phyloP scores from a whole-genome alignment of 164 flowering plant genomes.

The Malania oleifera region DNA sequence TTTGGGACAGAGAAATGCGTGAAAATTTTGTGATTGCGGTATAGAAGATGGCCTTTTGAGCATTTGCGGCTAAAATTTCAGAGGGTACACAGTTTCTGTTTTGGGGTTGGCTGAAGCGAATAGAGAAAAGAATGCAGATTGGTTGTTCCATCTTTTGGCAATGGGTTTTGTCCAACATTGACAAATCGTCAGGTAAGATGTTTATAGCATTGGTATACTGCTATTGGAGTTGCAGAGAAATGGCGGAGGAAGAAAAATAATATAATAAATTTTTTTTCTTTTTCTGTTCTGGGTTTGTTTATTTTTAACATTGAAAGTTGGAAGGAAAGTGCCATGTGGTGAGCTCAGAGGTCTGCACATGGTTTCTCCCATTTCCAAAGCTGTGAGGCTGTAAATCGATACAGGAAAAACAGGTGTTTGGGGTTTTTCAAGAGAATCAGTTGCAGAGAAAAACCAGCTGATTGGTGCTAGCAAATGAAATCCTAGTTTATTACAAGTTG shows the following conservation, averaged over 20 bases:
- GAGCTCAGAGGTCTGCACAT: slow-evolving; percentile 66
- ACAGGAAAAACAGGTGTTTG: slow-evolving; percentile 30
- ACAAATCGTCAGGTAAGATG: slow-evolving; percentile 9
- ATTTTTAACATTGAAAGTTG: slow-evolving; percentile 18
- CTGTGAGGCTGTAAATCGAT: slow-evolving; percentile 28
- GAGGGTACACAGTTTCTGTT: background rate
- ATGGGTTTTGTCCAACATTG: slow-evolving; percentile 3
- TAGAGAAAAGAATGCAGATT: background rate
- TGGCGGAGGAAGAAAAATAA: slow-evolving; percentile 3
- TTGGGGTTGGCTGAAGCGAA: background rate
- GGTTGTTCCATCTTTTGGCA: background rate
- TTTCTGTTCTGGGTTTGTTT: background rate
- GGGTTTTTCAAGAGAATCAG: slow-evolving; percentile 56
- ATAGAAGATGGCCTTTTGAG: background rate
- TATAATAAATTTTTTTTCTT: background rate
- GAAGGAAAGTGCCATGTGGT: slow-evolving; percentile 54
- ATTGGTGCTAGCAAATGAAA: slow-evolving; percentile 30
- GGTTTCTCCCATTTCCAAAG: slow-evolving; percentile 57
- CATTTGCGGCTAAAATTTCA: background rate
- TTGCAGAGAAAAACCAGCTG: slow-evolving; percentile 35
- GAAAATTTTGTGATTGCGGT: background rate
- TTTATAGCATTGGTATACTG: slow-evolving; percentile 3
- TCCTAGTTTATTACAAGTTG: slow-evolving; percentile 28
- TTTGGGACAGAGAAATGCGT: background rate
- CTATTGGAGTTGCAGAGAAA: slow-evolving; percentile 19